Conservation (phyloP, 192 early-diverging fungal genomes). For the Dimargaris xerosporica region DNA sequence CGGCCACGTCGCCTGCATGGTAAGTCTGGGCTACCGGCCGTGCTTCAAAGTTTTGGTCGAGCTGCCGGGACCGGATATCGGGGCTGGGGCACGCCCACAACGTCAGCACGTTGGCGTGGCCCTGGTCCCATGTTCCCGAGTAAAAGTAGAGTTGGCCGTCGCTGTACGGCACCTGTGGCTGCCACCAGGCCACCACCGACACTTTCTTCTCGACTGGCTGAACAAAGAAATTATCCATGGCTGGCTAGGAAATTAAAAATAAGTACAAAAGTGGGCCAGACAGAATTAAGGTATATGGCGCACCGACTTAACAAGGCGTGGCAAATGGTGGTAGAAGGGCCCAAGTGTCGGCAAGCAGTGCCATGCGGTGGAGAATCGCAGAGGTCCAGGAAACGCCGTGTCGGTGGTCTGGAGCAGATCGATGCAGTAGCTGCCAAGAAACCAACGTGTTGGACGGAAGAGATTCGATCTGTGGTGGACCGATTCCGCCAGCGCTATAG, state of each 20-base stretch:
- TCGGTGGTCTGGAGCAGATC: no score
- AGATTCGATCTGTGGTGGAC: no score
- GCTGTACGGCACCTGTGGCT: background rate
- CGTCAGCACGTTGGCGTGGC: background rate
- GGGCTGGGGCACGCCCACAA: slow-evolving; percentile 5
- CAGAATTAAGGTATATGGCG: background rate
- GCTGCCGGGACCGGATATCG: slow-evolving; percentile 1
- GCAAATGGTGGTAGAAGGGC: background rate
- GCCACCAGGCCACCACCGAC: background rate
- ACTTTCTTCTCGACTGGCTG: slow-evolving; percentile 6
- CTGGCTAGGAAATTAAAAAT: background rate
- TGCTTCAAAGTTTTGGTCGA: background rate
- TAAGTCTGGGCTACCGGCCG: background rate
- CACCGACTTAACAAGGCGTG: background rate
- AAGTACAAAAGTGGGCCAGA: background rate
- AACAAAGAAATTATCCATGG: slow-evolving; percentile 9
- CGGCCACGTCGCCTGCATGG: slow-evolving; percentile 4
- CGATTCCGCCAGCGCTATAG: no score
- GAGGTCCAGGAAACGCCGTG: no score
- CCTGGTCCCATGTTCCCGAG: slow-evolving; percentile 6
- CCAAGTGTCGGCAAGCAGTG: background rate
- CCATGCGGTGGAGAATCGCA: background rate
- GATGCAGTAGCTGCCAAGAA: no score
- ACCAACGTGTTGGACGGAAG: no score
- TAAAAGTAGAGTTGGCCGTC: background rate